A percentile compares a stretch with the other conserved stretches of the same genome.
Conservation (phyloP, 495 filamentous ascomycete species). For the Annulohypoxylon maeteangense region DNA sequence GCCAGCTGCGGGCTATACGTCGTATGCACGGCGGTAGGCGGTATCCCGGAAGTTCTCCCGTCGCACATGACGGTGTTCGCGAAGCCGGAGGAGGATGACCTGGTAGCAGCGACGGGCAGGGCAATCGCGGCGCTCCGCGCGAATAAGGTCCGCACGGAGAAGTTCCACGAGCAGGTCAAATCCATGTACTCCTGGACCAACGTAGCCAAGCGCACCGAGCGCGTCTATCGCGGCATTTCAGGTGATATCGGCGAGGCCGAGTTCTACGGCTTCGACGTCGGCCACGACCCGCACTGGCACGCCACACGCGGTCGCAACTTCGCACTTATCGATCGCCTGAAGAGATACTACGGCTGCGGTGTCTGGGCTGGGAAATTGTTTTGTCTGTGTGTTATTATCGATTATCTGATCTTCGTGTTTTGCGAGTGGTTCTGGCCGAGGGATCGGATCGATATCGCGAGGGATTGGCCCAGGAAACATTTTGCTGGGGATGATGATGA, state of each 20-base stretch:
- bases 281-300: slow-evolving; percentile 73
- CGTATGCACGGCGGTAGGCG: slow-evolving; percentile 94
- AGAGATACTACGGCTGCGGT: slow-evolving; percentile 98
- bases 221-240: slow-evolving; percentile 92
- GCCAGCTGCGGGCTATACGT: slow-evolving; percentile 95
- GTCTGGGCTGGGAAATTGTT: slow-evolving; percentile 99
- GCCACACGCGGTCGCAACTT: slow-evolving; percentile 85
- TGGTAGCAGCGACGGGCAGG: slow-evolving; percentile 81
- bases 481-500: slow-evolving; percentile 40
- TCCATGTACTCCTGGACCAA: slow-evolving; percentile 99
- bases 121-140: slow-evolving; percentile 84
- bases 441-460: slow-evolving; percentile 84
- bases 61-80: slow-evolving; percentile 95
- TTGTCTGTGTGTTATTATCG: slow-evolving; percentile 91
- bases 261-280: slow-evolving; percentile 82
- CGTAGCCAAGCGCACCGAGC: slow-evolving; percentile 89
- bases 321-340: slow-evolving; percentile 91
- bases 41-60: slow-evolving; percentile 94
- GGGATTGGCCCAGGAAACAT: slow-evolving; percentile 87
- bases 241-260: slow-evolving; percentile 84
- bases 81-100: slow-evolving; percentile 90
- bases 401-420: slow-evolving; percentile 87
- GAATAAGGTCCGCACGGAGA: slow-evolving; percentile 87
- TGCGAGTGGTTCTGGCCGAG: slow-evolving; percentile 89
- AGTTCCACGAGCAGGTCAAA: slow-evolving; percentile 96